These are phyloP conservation scores for Ceratonia siliqua DNA, from an alignment of 306 rosid species.

Conservation along the genomic window DNA sequence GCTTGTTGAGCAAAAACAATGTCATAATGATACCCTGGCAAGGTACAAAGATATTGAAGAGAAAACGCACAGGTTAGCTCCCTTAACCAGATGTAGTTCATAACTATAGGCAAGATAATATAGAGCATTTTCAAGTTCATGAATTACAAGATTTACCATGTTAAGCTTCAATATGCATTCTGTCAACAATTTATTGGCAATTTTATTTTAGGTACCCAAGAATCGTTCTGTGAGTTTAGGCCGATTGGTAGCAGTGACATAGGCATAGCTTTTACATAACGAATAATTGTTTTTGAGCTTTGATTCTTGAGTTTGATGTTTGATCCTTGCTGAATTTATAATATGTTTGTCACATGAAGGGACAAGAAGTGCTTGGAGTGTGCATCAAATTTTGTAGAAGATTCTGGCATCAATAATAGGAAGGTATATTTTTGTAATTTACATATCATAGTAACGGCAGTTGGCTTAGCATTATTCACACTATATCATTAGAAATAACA, in stretches of 20 bases:
- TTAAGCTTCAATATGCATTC: background rate
- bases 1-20: conserved; percentile 61
- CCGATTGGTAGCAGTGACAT: conserved; percentile 11
- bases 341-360: conserved; percentile 35
- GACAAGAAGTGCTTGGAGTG: conserved; percentile 31
- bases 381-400: conserved; percentile 29
- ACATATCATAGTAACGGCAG: background rate
- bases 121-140: background rate
- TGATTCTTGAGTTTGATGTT: conserved; percentile 23
- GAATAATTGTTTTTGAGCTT: conserved; percentile 5
- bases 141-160: background rate
- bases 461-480: background rate
- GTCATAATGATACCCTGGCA: conserved; percentile 61
- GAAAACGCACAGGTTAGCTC: conserved; percentile 65
- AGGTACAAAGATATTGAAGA: conserved; percentile 69
- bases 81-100: background rate
- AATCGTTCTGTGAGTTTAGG: background rate
- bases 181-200: background rate
- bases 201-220: background rate
- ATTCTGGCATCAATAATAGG: conserved; percentile 20
- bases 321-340: conserved; percentile 35
- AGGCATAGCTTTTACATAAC: background rate
- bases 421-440: conserved; percentile 37
- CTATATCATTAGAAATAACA: too few relatives aligned
- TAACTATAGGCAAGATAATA: conserved; percentile 1